Base-by-base conservation (phyloP, 2,329 filamentous ascomycete species). In the Diaporthe caulivora region DNA sequence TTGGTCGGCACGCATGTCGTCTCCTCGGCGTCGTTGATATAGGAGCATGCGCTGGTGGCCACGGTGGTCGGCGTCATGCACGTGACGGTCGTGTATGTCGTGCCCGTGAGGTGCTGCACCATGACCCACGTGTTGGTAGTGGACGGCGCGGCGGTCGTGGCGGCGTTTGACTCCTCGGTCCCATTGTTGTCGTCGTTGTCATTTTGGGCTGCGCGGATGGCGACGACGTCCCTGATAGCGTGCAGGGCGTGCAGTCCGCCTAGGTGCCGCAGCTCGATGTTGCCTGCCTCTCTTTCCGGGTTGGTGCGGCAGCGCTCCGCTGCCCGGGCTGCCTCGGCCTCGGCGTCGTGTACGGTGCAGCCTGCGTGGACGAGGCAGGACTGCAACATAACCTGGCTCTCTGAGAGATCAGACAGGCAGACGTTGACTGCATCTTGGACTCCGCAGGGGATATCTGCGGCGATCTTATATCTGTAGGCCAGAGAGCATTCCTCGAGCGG, bases 1-100 rank as follows among this genome's bases (percentile, higher is more conserved):
- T 77, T 74, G 58, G 84, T 84, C 26, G 79, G 75, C 77, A 77
- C 81, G 83, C 87, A 90, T 17, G 83, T 77, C 29, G 80, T 78
- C 60, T 75, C 54, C 62, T 79, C 78, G 75, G 81, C 80, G 7
- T 79, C 76, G 21, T 72, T 74, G 71, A 82, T 77, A 76, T 81
- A 82, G 24, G 81, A 84, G 81, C 87, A 89, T 15, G 78, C 72
- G 15, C 78, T 82, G 11, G 83, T 85, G 21, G 78, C 74, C 44
- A 80, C 78, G 8, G 78, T 80, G 8, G 79, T 79, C 55, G 81
- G 83, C 34, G 79, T 84, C 79, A 82, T 80, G 80, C 83, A 85
- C n/a, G 80, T 71, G 13, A 72, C 77, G 26, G 75, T 75, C 75
- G 80, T 79, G 26, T 76, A 75, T 9, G 69, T 74, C 24, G 72